Evolutionary conservation across 306 rosid species (phyloP).

Genomic region (Prunus padus): DNA sequence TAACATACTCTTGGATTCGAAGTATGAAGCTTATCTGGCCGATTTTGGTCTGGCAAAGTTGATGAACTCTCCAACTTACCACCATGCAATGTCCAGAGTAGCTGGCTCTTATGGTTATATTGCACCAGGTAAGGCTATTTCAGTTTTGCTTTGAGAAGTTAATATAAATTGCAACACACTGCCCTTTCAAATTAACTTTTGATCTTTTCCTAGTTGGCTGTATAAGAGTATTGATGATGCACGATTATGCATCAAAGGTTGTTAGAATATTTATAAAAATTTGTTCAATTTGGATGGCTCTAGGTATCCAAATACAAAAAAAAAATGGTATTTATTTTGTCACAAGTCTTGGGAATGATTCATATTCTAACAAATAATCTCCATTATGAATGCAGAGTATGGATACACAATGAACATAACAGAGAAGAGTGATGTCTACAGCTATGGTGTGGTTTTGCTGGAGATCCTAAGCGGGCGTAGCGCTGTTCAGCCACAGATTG

Average conservation of each 20-base stretch:
- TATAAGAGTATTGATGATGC: background rate
- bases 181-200: background rate
- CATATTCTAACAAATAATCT: constrained; percentile 20
- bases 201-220: background rate
- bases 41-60: constrained; percentile 95
- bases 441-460: constrained; percentile 89
- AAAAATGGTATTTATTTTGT: background rate
- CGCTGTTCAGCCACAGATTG: constrained; percentile 72
- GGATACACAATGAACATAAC: constrained; percentile 99
- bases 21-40: constrained; percentile 82
- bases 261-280: background rate
- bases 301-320: background rate
- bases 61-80: constrained; percentile 79
- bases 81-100: constrained; percentile 92
- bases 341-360: background rate
- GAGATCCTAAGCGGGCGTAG: constrained; percentile 89
- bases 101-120: constrained; percentile 98
- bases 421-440: constrained; percentile 95
- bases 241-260: background rate
- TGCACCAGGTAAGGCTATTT: constrained; percentile 74
- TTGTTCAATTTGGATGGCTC: background rate
- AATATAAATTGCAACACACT: background rate
- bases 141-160: background rate
- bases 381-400: constrained; percentile 56
- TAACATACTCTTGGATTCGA: constrained; percentile 91